Base-by-base conservation (phyloP, 2,329 filamentous ascomycete species). In the Pezicula rhizophila region DNA sequence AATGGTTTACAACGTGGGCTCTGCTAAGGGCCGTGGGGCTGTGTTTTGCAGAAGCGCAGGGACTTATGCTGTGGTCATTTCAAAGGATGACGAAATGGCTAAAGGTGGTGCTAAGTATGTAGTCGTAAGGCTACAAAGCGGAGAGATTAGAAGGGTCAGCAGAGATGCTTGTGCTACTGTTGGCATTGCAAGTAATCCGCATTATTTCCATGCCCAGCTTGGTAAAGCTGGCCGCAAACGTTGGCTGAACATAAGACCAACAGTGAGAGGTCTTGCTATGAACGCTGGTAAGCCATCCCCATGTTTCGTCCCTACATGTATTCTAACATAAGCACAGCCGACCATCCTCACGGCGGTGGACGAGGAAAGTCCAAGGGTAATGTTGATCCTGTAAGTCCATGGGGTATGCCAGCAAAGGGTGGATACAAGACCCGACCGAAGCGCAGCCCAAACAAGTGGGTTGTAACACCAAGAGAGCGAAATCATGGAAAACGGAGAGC, bases 331-430 rank as follows among this genome's bases (percentile, higher is more conserved):
- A 26, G 45, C 52, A 40, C 61, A 82, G 87, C 84, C 61, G 93
- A 99, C 65, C 93, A 99, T 78, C 93, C 93, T 64, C 93, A 99
- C 69, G 93, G 93, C 80, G 93, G 93, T 87, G 93, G 93, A 71
- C 83, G 95, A 78, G 93, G 93, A 75, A 99, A 99, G 75, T 96
- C 90, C 50, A 99, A 99, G 88, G 90, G 93, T 82, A 96, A 96
- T 66, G 83, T 91, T 53, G 79, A 95, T 66, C 93, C 95, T 31
- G 89, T 93, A 61, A 96, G 89, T 72, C 93, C 93, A 51, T 99
- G 95, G 93, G 93, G 95, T 67, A 85, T 83, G 66, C 92, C 89
- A 65, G 90, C 95, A 85, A 73, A 92, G 78, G 82, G 84, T 67
- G 87, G 87, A 55, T 96, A 85, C 81, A 97, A 96, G 79, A 96